Conservation (phyloP, 345 rosid species). For the Mallotus nudiflorus region DNA sequence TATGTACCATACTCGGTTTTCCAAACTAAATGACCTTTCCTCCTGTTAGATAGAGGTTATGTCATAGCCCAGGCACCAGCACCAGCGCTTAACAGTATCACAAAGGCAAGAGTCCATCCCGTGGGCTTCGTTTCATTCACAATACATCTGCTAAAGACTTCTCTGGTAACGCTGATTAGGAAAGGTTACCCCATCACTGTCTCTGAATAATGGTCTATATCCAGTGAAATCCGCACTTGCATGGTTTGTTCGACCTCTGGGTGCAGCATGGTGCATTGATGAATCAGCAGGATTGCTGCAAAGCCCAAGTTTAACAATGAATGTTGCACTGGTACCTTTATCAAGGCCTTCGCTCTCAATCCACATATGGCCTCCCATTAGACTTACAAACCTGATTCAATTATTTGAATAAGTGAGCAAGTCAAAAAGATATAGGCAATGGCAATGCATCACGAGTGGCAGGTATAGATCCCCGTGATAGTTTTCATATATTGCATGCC, state of each 20-base stretch:
- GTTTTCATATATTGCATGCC: background rate
- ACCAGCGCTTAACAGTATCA: background rate
- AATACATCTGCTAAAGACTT: constrained; percentile 33
- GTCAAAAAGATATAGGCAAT: background rate
- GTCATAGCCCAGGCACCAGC: background rate
- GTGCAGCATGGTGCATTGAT: constrained; percentile 38
- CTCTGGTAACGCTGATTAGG: constrained; percentile 43
- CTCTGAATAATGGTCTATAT: constrained; percentile 30
- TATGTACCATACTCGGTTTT: background rate
- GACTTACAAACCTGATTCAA: constrained; percentile 69
- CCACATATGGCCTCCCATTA: constrained; percentile 95
- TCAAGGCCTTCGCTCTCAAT: constrained; percentile 80
- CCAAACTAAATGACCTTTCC: no score
- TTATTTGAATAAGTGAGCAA: constrained; percentile 5
- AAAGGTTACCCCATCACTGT: constrained; percentile 20
- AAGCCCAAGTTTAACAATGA: constrained; percentile 65
- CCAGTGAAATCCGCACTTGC: constrained; percentile 51
- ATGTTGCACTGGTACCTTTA: constrained; percentile 67
- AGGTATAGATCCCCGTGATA: background rate
- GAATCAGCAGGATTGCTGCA: constrained; percentile 45
- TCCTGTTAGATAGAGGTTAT: background rate
- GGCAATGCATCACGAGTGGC: background rate
- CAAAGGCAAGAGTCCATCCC: no score
- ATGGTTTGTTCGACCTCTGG: constrained; percentile 44
- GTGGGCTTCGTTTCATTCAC: background rate